Evolutionary conservation across 345 rosid genomes (phyloP), one percentile per base, ranked within the genome.

Genomic region (Eucalyptus brandiana): DNA sequence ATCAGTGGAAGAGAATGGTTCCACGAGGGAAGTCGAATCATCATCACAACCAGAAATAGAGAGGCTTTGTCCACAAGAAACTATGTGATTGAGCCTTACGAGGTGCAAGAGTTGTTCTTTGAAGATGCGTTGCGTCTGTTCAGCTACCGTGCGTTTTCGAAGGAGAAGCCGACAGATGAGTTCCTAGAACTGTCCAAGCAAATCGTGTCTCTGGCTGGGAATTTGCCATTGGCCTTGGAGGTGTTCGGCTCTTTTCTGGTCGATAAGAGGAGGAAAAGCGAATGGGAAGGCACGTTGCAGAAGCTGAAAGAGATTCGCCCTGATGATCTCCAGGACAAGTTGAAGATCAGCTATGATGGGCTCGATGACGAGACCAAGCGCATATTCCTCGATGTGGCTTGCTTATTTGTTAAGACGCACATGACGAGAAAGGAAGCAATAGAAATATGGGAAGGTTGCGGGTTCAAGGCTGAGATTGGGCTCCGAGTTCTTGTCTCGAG

Each of bases 321-420:
- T 2, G 6, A 1, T 4, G 1, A 92, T 48, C 94, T 97, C 88
- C 96, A 92, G 15, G 91, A 60, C 54, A 94, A 90, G 80, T 67
- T 97, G 12, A 91, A 87, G 24, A 91, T 96, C 89, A 97, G 98
- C 88, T 97, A 88, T 34, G 90, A 96, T 44, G 95, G 92, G 14
- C 90, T 95, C 26, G 95, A 94, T 24, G 47, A 87, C 5, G 90
- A 94, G 89, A 88, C 88, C 47, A 91, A 93, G 92, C 60, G 88
- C 62, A 91, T 94, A 86, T 97, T 96, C 88, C 96, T 97, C 14
- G 98, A 97, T 65, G 87, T 93, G 42, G 94, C 97, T 28, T 97
- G 98, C 90, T 91, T 96, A 87, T 94, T 97, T 87, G 86, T 92
- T 18, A 88, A 49, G 86, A 90, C 93, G 90, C 12, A 34, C 7